Evolutionary conservation across 2,329 filamentous ascomycete species (phyloP), one percentile per base, ranked within the genome.

Genomic region (Alternaria sp.): DNA sequence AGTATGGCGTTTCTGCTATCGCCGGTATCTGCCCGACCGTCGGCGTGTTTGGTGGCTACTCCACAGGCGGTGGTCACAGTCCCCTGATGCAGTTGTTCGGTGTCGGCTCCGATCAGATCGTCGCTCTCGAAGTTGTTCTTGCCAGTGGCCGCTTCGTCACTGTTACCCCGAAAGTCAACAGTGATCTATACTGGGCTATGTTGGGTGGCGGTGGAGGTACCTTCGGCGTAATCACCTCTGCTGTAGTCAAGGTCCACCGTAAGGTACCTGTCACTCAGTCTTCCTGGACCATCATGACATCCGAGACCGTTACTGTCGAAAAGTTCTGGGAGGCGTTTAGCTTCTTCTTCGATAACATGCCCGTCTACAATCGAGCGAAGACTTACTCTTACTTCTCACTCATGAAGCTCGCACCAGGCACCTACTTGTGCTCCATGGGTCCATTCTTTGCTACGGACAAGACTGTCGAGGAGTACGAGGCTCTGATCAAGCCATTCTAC

Each of bases 11-110:
- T 5, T 63, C 67, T 17, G 70, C 64, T 8, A 58, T 72, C 31
- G 58, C 67, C 37, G 70, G 71, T 29, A 71, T 71, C 13, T 85
- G 83, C 70, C 63, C 73, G 31, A 83, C 79, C 1, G 83, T 87
- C 9, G 85, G 85, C n/a, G 74, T 84, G 62, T 78, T 56, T n/a
- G 73, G 73, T 39, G 73, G 78, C 10, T 80, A 76, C 62, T 67
- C 72, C 23, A 66, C 70, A 2, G 84, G 82, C 2, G 85, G 84
- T 26, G 85, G 85, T 0, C 83, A 87, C 70, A 82, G 80, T 11
- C 83, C 84, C 2, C 65, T 87, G 33, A 81, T 81, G 46, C 78
- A 78, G 52, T 69, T 81, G 36, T 82, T 81, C 60, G 74, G 74
- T 28, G 59, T 75, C n/a, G 72, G 68, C 1, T 56, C 72, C 8